Evolutionary conservation across 2,329 filamentous ascomycete species (phyloP), one percentile per base, ranked within the genome.

Genomic region (Ramularia endophylla): DNA sequence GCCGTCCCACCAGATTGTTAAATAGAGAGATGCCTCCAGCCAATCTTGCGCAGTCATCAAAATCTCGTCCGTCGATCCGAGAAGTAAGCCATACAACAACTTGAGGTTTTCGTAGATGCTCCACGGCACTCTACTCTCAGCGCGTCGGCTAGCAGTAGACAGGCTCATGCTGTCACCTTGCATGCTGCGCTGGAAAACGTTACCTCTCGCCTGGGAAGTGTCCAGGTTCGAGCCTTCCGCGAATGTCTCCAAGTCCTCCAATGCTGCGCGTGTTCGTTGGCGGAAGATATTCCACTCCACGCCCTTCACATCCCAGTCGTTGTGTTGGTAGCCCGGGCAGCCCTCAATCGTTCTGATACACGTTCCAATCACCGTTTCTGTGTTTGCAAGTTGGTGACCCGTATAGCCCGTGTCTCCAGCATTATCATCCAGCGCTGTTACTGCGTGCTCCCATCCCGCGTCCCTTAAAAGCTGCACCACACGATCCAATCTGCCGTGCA

Each of bases 1-100:
- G 46, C 92, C 87, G 58, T 94, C 83, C 88, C 89, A 95, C 90
- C 90, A 97, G 5, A 85, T 81, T 22, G 89, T 81, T 36, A 97
- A 69, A 2, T 83, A 85, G 45, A 95, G 68, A 0, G 83, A 85
- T 0, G 87, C 89, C 67, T 97, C 90, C 38, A 90, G 80, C 90
- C 90, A 97, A 63, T 95, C 89, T 57, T 90, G 81, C 1, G 88
- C 79, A 32, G 81, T 78, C 34, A 81, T 77, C 46, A 94, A 70
- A 38, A 95, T 86, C 15, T 87, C 81, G 27, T 82, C 77, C 8
- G 80, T 73, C 49, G 84, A 78, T 27, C 90, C 89, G 4, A 92
- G 74, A 2, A 94, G 68, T 46, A 94, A 82, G 25, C 82, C 81
- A 60, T 95, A 95, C 5, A 95, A 67, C 9, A 80, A 80, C 51